These are phyloP conservation scores for Entelexis sorbosivorans DNA, from an alignment of 1,139 yeast species.

Conservation along the genomic window DNA sequence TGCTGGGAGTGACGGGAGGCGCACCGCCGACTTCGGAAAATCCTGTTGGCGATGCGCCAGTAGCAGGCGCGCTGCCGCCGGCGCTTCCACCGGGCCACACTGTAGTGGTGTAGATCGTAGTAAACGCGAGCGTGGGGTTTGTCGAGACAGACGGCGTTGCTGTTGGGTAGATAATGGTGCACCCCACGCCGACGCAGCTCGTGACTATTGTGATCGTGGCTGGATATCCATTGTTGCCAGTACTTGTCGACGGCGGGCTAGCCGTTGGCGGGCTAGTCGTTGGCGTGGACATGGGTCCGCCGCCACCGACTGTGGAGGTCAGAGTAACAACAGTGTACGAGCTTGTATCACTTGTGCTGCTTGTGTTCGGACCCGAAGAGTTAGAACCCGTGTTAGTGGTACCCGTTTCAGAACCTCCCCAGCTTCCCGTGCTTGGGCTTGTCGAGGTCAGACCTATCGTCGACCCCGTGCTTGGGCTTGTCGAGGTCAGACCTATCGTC, in stretches of 20 bases:
- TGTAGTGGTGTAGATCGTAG: background rate
- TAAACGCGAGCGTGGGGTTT: constrained; percentile 3
- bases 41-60: background rate
- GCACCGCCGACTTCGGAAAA: background rate
- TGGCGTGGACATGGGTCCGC: background rate
- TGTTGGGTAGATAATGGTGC: constrained; percentile 15
- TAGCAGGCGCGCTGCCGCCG: background rate
- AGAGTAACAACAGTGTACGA: background rate
- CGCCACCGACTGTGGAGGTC: background rate
- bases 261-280: background rate
- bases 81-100: background rate
- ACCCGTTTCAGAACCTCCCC: background rate
- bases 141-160: constrained; percentile 2
- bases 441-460: too few relatives aligned
- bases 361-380: background rate
- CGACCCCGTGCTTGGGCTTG: background rate
- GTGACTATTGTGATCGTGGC: constrained; percentile 2
- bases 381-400: background rate
- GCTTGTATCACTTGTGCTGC: background rate
- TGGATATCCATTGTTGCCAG: background rate
- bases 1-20: background rate
- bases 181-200: constrained; percentile 12
- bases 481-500: background rate
- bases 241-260: background rate
- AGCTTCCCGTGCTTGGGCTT: too few relatives aligned